phyloP scores from a whole-genome alignment of 306 rosid genomes.

The Notholithocarpus densiflorus region DNA sequence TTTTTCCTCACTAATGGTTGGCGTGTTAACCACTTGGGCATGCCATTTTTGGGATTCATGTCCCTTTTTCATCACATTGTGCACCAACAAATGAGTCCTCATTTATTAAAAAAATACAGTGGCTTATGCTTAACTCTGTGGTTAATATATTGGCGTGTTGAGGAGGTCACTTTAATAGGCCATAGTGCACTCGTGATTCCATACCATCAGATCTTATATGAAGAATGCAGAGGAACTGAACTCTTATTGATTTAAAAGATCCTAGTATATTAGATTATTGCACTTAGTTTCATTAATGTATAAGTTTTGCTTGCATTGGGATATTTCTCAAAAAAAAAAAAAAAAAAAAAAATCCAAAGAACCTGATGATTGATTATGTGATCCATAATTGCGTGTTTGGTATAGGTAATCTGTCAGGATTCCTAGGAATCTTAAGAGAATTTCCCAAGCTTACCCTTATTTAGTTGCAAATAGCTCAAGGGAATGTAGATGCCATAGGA shows the following conservation, averaged over 20 bases:
- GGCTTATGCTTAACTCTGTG: not conserved
- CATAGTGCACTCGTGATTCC: not conserved
- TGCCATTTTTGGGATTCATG: not conserved
- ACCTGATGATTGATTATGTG: not conserved
- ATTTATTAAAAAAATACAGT: not conserved
- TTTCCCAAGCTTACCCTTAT: no score
- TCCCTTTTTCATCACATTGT: not conserved
- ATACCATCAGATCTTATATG: not conserved
- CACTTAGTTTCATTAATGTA: no score
- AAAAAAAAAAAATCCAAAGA: no score
- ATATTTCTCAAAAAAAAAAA: no score
- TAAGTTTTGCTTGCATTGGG: not conserved
- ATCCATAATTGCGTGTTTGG: no score
- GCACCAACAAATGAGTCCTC: not conserved
- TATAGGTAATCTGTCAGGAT: no score
- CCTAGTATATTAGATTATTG: no score
- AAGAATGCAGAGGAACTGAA: not conserved
- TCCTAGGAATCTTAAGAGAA: no score
- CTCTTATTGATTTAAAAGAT: not conserved
- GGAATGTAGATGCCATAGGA: no score
- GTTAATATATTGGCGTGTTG: not conserved
- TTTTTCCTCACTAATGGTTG: not conserved
- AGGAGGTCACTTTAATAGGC: not conserved
- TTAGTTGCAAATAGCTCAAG: no score
- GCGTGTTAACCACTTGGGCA: not conserved